phyloP scores from a whole-genome alignment of 2,329 filamentous ascomycete species.

The Colletotrichum orchidophilum region DNA sequence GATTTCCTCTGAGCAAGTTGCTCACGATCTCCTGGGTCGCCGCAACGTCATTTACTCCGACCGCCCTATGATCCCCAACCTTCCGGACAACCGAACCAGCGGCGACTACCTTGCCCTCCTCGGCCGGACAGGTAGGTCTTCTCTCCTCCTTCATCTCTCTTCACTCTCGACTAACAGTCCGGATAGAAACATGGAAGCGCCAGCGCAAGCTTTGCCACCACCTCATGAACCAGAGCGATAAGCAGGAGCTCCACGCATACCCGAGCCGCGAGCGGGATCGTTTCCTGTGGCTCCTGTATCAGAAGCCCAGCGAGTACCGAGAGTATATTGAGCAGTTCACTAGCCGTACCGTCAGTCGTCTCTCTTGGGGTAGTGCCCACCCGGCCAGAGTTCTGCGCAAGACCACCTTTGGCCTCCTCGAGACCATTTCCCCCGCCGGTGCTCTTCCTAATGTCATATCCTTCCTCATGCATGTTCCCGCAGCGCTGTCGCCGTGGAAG shows the following conservation, averaged over 20 bases:
- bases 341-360: conserved; percentile 53
- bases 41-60: conserved; percentile 56
- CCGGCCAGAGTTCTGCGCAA: conserved; percentile 51
- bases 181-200: conserved; percentile 56
- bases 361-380: conserved; percentile 56
- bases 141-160: no score
- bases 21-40: conserved; percentile 54
- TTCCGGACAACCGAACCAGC: conserved; percentile 57
- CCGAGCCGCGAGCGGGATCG: conserved; percentile 56
- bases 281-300: conserved; percentile 53
- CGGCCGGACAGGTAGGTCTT: conserved; percentile 49
- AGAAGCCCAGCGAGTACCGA: conserved; percentile 51
- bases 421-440: conserved; percentile 56
- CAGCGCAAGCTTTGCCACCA: conserved; percentile 56
- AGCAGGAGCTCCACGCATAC: conserved; percentile 51
- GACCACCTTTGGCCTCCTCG: conserved; percentile 56
- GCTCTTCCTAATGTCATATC: conserved; percentile 52
- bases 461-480: conserved; percentile 51
- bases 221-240: conserved; percentile 51
- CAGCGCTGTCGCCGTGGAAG: conserved; percentile 54
- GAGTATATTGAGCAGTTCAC: conserved; percentile 60
- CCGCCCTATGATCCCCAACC: conserved; percentile 55
- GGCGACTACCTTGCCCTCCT: conserved; percentile 57
- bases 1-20: conserved; percentile 57
- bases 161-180: neutral